Conservation (phyloP, 23 red algal species). For the Gracilariopsis chorda region DNA sequence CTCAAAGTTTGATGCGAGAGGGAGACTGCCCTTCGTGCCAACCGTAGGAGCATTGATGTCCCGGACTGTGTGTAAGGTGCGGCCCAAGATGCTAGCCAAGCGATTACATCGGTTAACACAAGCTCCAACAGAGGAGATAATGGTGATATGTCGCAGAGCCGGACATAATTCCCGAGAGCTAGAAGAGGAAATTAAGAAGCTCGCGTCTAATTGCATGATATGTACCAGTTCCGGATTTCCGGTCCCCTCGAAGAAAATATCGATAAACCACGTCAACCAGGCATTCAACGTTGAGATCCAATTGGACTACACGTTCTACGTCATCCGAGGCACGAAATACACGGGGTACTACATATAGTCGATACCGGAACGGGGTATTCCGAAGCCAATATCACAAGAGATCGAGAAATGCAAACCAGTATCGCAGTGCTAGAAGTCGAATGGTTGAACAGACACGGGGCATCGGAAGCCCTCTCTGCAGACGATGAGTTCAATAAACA, state of each 20-base stretch:
- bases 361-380: conserved; percentile 3
- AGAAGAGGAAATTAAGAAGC: background rate
- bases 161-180: background rate
- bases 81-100: background rate
- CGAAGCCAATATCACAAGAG: background rate
- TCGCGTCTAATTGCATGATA: background rate
- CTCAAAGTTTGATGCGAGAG: background rate
- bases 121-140: background rate
- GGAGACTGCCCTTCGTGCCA: background rate
- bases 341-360: background rate
- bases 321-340: background rate
- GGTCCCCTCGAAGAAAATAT: background rate
- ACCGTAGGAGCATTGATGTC: background rate
- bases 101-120: background rate
- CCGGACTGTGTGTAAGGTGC: background rate
- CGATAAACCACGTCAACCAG: conserved; percentile 15
- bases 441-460: conserved; percentile 22
- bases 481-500: no score
- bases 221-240: background rate
- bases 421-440: background rate
- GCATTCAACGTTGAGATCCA: conserved; percentile 11
- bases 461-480: background rate
- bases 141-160: background rate
- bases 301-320: background rate
- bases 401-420: background rate